phyloP scores from a whole-genome alignment of 306 rosid species.

The Cicer pinnatifidum region DNA sequence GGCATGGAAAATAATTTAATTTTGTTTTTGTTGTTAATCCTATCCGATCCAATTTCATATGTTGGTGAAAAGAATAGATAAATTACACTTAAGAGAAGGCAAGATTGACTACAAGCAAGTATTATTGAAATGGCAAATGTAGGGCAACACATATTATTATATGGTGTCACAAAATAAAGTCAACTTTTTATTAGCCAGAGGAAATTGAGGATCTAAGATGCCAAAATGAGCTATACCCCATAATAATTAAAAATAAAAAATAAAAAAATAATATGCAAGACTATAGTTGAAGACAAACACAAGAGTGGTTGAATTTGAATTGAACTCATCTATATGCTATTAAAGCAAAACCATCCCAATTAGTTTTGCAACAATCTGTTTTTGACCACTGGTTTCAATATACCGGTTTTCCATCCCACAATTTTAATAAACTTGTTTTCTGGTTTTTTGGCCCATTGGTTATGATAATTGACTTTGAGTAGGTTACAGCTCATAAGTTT shows the following conservation, averaged over 20 bases:
- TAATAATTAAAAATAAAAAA: background rate
- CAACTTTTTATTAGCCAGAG: slow-evolving; percentile 2
- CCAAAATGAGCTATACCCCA: background rate
- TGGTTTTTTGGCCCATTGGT: slow-evolving; percentile 47
- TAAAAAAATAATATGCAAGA: background rate
- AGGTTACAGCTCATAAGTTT: slow-evolving; percentile 29
- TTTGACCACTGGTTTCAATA: slow-evolving; percentile 8
- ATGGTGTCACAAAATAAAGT: background rate
- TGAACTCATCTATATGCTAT: background rate
- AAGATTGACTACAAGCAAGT: background rate
- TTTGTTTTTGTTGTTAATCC: background rate
- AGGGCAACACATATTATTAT: background rate
- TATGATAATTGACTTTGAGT: slow-evolving; percentile 18
- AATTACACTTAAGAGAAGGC: slow-evolving; percentile 1
- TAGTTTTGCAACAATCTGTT: background rate
- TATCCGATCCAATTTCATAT: slow-evolving; percentile 32
- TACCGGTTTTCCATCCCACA: slow-evolving; percentile 21
- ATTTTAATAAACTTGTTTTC: background rate
- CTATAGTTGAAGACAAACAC: slow-evolving; percentile 1
- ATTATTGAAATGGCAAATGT: background rate
- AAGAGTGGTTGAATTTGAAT: background rate
- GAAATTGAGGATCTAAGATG: slow-evolving; percentile 28
- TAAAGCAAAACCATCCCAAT: background rate
- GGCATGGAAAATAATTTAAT: background rate
- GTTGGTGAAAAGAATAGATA: background rate